These are phyloP conservation scores for Rhododendron williamsianum DNA, from an alignment of 148 eudicot genomes.

Conservation along the genomic window DNA sequence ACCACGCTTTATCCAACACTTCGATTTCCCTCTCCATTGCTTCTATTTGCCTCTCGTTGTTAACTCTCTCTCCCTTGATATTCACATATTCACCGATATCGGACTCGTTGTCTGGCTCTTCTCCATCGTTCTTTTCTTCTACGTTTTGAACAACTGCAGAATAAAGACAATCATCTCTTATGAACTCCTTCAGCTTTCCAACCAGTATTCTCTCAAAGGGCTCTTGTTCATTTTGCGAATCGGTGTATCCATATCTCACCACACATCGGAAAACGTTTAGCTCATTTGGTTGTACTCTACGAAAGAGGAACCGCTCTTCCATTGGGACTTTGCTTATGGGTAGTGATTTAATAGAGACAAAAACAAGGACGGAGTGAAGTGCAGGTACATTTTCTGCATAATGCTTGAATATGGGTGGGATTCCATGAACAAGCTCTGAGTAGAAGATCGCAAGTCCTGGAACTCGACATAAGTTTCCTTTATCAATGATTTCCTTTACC, in stretches of 20 bases:
- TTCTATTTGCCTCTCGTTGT: neutral
- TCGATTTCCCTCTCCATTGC: constrained; percentile 25
- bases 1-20: constrained; percentile 22
- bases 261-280: constrained; percentile 37
- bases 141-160: neutral
- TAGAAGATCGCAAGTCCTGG: constrained; percentile 40
- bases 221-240: constrained; percentile 20
- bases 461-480: constrained; percentile 17
- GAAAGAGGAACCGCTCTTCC: constrained; percentile 22
- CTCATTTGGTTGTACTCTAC: constrained; percentile 28
- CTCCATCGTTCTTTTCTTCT: neutral
- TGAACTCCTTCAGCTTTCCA: constrained; percentile 28
- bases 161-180: constrained; percentile 6
- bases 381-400: neutral
- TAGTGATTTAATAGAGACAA: neutral
- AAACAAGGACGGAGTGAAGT: neutral
- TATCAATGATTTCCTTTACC: constrained; percentile 14
- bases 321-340: neutral
- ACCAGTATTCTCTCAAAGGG: constrained; percentile 31
- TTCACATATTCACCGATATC: neutral
- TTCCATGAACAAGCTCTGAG: constrained; percentile 46
- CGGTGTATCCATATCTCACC: constrained; percentile 46
- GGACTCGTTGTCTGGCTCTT: neutral
- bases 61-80: neutral
- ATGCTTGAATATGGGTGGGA: constrained; percentile 30